Conservation (phyloP, 202 grass and related monocot species). For the Musa balbisiana region DNA sequence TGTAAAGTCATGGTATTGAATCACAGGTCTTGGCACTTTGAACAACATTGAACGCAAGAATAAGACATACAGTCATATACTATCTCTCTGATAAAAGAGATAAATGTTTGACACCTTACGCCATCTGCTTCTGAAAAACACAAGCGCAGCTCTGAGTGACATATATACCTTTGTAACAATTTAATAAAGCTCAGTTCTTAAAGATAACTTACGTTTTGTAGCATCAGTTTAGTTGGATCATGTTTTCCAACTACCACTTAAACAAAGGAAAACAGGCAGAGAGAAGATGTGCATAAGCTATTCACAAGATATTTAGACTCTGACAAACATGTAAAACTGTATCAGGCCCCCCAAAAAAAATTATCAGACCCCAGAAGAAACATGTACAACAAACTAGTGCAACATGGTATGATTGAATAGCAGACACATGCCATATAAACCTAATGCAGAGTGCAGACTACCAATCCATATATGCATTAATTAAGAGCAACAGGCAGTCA, state of each 20-base stretch:
- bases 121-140: background rate
- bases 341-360: no score
- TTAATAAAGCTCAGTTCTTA: background rate
- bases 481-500: background rate
- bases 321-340: no score
- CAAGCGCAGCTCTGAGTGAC: background rate
- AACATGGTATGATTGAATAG: background rate
- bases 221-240: background rate
- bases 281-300: background rate
- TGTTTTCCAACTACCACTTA: background rate
- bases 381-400: background rate
- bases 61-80: no score
- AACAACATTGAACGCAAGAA: no score
- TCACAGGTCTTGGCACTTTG: no score
- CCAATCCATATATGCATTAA: background rate
- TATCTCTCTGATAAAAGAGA: background rate
- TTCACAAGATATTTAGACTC: no score
- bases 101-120: background rate
- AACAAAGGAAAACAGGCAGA: background rate
- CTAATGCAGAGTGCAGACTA: background rate
- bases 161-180: background rate
- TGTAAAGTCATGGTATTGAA: no score
- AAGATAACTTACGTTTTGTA: background rate
- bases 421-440: background rate
- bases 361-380: no score